phyloP scores from a whole-genome alignment of 345 rosid species.

The Moricandia moricandioides region DNA sequence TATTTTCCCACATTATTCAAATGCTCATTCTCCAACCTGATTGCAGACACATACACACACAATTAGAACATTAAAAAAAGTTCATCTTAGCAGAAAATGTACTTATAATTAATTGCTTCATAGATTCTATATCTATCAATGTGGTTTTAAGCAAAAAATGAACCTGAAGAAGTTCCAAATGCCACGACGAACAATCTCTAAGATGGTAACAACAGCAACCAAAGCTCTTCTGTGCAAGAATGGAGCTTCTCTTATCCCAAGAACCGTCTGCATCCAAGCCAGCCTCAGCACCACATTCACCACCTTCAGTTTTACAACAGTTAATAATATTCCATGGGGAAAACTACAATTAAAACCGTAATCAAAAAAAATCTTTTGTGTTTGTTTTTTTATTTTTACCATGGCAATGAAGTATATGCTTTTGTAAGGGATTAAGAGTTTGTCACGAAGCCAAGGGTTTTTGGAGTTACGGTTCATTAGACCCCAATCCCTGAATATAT shows the following conservation, averaged over 20 bases:
- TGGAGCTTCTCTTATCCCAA: conserved; percentile 55
- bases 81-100: background rate
- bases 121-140: background rate
- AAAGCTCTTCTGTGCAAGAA: conserved; percentile 56
- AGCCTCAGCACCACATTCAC: conserved; percentile 64
- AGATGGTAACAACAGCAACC: conserved; percentile 49
- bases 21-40: conserved; percentile 89
- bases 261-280: conserved; percentile 75
- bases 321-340: background rate
- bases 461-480: conserved; percentile 53
- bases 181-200: conserved; percentile 83
- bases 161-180: conserved; percentile 93
- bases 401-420: conserved; percentile 66
- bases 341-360: too few relatives aligned
- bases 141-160: background rate
- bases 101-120: too few relatives aligned
- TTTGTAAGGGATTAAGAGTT: conserved; percentile 53
- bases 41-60: background rate
- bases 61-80: background rate
- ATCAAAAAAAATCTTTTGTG: background rate
- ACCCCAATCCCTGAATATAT: conserved; percentile 75
- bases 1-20: conserved; percentile 76
- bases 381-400: conserved; percentile 37
- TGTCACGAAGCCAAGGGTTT: conserved; percentile 84
- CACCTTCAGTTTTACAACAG: conserved; percentile 47